Base-by-base conservation (phyloP, 192 early-diverging fungal species). In the Blastocladiella britannica region DNA sequence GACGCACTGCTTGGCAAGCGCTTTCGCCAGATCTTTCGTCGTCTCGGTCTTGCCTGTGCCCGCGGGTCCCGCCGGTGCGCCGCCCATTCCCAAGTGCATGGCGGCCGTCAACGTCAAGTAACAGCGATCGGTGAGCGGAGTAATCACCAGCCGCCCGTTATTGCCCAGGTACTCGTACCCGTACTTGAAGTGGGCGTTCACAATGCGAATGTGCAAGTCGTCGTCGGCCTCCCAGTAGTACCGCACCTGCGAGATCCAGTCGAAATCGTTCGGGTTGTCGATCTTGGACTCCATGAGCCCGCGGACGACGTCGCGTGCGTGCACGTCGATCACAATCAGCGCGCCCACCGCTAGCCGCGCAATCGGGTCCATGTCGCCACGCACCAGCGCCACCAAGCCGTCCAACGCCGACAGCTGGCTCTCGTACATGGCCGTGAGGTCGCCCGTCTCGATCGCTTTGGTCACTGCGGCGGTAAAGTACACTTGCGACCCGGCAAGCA, bases 21-120 rank as follows among this genome's bases (percentile, higher is more conserved):
- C 87, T 26, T 79, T 74, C 60, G 91, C 96, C 61, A 99, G 70
- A 0, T 94, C 91, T 67, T 99, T 99, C 57, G 94, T 93, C 15
- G 87, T 87, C 69, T 99, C 96, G 0, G 94, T 99, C 70, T 99
- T 99, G 55, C 96, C 96, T 0, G 96, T 99, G 56, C 94, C 96
- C 1, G 93, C 93, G 8, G 92, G 94, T 8, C 97, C 97, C 58
- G 95, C 97, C 5, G 97, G 97, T 30, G 86, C 89, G 29, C 97
- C 97, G 53, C 97, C 97, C 25, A 99, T 68, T 22, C 87, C 74
- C 47, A 79, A 72, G 57, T 93, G 82, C 54, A 99, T 77, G 20
- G 97, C 97, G 71, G 95, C 93, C 29, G 92, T 93, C 56, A 99
- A 70, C 26, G 97, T 99, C 66, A 97, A 67, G 66, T 99, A 97